A percentile compares a stretch with the other conserved stretches of the same genome.
phyloP scores from a whole-genome alignment of 2,329 filamentous ascomycete species.

The Aspergillus novoparasiticus region DNA sequence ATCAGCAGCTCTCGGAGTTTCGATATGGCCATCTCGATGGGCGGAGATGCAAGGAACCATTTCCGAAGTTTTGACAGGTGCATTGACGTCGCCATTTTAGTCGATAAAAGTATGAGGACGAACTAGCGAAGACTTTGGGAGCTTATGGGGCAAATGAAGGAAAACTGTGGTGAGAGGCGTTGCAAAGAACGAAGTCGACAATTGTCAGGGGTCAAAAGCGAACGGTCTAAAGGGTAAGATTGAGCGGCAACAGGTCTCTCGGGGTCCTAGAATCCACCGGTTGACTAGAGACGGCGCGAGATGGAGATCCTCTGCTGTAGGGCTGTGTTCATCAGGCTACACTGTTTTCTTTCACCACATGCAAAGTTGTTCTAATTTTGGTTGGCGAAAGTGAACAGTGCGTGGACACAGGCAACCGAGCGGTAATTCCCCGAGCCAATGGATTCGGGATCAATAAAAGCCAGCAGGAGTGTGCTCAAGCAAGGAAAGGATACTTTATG shows the following conservation, averaged over 20 bases:
- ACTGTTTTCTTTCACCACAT: constrained; percentile 22
- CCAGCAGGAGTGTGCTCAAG: background rate
- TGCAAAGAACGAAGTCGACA: background rate
- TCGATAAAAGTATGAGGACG: constrained; percentile 1
- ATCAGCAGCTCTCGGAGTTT: constrained; percentile 83
- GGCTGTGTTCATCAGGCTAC: constrained; percentile 34
- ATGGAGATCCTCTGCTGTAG: constrained; percentile 13
- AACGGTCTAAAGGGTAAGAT: background rate
- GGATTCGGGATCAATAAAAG: background rate
- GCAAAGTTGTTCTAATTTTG: constrained; percentile 13
- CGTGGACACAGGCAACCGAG: background rate
- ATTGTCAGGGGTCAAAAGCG: constrained; percentile 3
- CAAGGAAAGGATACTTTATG: constrained; percentile 4
- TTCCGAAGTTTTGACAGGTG: constrained; percentile 64
- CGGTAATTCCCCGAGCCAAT: constrained; percentile 1
- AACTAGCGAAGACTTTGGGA: background rate
- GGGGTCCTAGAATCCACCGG: background rate
- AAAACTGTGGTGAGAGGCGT: background rate
- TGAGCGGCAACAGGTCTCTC: background rate
- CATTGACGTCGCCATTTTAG: constrained; percentile 52
- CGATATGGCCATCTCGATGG: constrained; percentile 83
- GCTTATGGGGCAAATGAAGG: background rate
- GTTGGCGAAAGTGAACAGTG: constrained; percentile 2
- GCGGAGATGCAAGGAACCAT: constrained; percentile 86
- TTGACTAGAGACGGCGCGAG: constrained; percentile 10